A percentile compares a stretch with the other conserved stretches of the same genome.
phyloP scores from a whole-genome alignment of 176 grass and related monocot genomes.

The Pharus latifolius region DNA sequence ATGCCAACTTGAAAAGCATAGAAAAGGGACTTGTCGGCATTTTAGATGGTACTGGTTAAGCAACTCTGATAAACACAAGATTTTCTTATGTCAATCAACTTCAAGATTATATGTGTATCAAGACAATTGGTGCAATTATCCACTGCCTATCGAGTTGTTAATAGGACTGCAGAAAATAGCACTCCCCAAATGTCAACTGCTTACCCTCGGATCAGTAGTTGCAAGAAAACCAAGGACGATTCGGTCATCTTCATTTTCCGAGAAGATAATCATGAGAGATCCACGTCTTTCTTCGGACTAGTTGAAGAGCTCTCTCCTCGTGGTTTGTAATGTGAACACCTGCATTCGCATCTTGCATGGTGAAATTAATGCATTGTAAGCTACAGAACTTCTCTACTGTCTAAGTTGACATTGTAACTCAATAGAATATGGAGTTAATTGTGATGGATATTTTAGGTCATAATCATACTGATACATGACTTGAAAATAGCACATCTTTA shows the following conservation, averaged over 20 bases:
- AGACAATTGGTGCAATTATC: neutral
- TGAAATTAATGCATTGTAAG: slow-evolving; percentile 20
- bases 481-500: neutral
- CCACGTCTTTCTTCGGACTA: slow-evolving; percentile 1
- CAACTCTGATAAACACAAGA: slow-evolving; percentile 17
- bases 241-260: slow-evolving; percentile 2
- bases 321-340: slow-evolving; percentile 22
- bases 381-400: slow-evolving; percentile 3
- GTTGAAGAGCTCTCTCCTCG: neutral
- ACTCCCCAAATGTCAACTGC: slow-evolving; percentile 43
- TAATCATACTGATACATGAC: slow-evolving; percentile 20
- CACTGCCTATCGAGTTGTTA: neutral
- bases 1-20: slow-evolving; percentile 6
- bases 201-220: neutral
- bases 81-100: neutral
- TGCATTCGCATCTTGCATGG: slow-evolving; percentile 18
- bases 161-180: slow-evolving; percentile 3
- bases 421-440: slow-evolving; percentile 5
- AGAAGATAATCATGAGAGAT: neutral
- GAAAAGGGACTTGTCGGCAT: slow-evolving; percentile 8
- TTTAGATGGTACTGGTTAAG: slow-evolving; percentile 6
- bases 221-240: slow-evolving; percentile 21
- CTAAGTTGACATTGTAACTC: slow-evolving; percentile 26
- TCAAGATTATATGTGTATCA: neutral
- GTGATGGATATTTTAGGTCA: slow-evolving; percentile 1